These are phyloP conservation scores for Phytophthora sp. DNA, from an alignment of 352 stramenopile species.

Conservation along the genomic window DNA sequence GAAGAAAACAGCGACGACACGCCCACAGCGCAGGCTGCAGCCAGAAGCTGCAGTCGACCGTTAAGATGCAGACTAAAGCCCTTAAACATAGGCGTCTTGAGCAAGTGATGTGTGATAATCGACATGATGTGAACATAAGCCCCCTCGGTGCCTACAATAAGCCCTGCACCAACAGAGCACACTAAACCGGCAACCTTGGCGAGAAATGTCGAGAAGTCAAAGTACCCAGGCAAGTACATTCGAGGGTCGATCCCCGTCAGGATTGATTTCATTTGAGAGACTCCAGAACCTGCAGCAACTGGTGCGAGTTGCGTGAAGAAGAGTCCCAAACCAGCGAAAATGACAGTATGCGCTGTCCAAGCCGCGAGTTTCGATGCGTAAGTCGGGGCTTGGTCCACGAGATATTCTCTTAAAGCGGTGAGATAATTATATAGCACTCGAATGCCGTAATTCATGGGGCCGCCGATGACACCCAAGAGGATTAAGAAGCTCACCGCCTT, in stretches of 20 bases:
- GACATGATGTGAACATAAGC: conserved; percentile 98
- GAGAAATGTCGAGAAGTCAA: conserved; percentile 83
- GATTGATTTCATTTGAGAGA: conserved; percentile 91
- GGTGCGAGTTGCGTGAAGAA: conserved; percentile 79
- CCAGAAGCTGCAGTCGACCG: conserved; percentile 87
- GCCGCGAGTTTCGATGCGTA: conserved; percentile 50
- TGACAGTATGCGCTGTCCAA: conserved; percentile 74
- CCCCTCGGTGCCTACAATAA: conserved; percentile 98
- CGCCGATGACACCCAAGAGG: conserved; percentile 81
- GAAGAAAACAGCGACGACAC: conserved; percentile 94
- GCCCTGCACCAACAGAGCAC: conserved; percentile 92
- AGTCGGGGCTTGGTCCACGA: conserved; percentile 46
- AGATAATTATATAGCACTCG: conserved; percentile 58
- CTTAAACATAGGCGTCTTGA: conserved; percentile 77
- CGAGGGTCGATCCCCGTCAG: conserved; percentile 83
- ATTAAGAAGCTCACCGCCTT: conserved; percentile 82
- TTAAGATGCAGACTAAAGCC: conserved; percentile 81
- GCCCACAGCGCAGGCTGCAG: conserved; percentile 91
- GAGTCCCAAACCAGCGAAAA: conserved; percentile 69
- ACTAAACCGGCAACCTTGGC: conserved; percentile 94
- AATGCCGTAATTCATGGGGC: conserved; percentile 78
- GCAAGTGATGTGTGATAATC: conserved; percentile 91
- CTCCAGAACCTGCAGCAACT: conserved; percentile 72
- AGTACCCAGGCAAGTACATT: conserved; percentile 86
- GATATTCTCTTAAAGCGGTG: conserved; percentile 43